Base-by-base conservation (phyloP, 2,329 filamentous ascomycete species). In the Exophiala lecanii-corni region DNA sequence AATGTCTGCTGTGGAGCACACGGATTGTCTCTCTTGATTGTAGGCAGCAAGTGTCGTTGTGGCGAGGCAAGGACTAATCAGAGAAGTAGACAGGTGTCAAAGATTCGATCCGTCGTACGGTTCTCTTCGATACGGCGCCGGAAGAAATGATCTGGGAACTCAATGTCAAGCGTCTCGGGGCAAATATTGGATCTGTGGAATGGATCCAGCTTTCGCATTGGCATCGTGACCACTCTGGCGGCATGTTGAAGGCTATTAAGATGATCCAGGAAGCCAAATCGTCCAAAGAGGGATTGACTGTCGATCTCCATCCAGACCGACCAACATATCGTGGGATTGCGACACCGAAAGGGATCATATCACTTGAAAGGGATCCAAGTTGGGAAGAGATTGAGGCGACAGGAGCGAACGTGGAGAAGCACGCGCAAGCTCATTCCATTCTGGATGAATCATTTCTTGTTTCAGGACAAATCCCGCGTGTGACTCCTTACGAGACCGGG, bases 141-240 rank as follows among this genome's bases (percentile, higher is more conserved):
- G 73, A 76, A 54, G 73, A 70, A 32, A 65, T 68, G 5, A 60
- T 66, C 3, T 78, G 72, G 68, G 67, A 72, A 50, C 59, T 64
- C n/a, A 78, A 78, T 49, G 66, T 62, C 3, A 65, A 58, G 3
- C 62, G 73, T 2, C 55, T 75, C 13, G 56, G 61, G 18, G 59
- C 68, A 1, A 62, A 73, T 51, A 56, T 74, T 3, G 57, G 63
- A 1, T 51, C 56, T 0, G 60, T 78, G 17, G 73, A 76, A 49
- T 44, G 68, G 10, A 66, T 76, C 15, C 65, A 74, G 36, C 58
- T 77, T 17, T 73, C 71, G 4, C 70, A 75, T 51, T 76, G 74
- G 74, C 72, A 78, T 58, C 66, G 74, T 28, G 72, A 78, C 49
- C 72, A 78, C 50, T 75, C 72, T 18, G 72, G 69, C n/a, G 73